Base-by-base conservation (phyloP, 2,329 filamentous ascomycete species). In the Beauveria varroae region DNA sequence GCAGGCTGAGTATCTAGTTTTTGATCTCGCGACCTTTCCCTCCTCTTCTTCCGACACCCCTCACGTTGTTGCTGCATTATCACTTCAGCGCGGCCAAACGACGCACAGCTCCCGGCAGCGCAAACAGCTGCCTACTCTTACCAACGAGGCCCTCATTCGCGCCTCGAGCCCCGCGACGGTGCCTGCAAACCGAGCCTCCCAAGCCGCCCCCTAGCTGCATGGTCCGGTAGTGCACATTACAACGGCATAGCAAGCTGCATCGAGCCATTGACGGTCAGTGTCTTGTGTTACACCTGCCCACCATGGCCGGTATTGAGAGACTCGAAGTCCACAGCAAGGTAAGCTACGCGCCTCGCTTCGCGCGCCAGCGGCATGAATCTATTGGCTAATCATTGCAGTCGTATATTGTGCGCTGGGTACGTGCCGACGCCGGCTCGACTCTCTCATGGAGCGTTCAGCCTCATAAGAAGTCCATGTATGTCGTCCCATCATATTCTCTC, bases 371-470 rank as follows among this genome's bases (percentile, higher is more conserved):
- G 24, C n/a, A 41, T 40, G 22, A 47, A 44, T 26, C 55, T 22
- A 14, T 18, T 14, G 49, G 63, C 69, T 72, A 67, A 71, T 55
- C 43, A n/a, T 18, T 66, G 67, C 67, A 98, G 95, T 96, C 92
- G 65, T 99, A 99, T 77, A 92, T 99, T 68, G 91, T 99, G 62
- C 91, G 95, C 71, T 99, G 95, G 93, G 90, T 97, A 68, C 89
- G 91, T 72, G 93, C 97, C 67, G 87, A 92, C 61, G 87, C 91
- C 65, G 89, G 89, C 59, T 88, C 96, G 74, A 96, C 93, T 56
- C 92, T 99, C 68, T 96, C 93, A 18, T 99, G 95, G 95, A 97
- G 91, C 70, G 86, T 99, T 44, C 93, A 98, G 72, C 95, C 95
- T 49, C 92, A 98, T 75, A 98, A 96, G 79, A 98, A 97, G 78